These are phyloP conservation scores for Sclerotinia minor DNA, from an alignment of 2,329 filamentous ascomycete species.

Conservation along the genomic window DNA sequence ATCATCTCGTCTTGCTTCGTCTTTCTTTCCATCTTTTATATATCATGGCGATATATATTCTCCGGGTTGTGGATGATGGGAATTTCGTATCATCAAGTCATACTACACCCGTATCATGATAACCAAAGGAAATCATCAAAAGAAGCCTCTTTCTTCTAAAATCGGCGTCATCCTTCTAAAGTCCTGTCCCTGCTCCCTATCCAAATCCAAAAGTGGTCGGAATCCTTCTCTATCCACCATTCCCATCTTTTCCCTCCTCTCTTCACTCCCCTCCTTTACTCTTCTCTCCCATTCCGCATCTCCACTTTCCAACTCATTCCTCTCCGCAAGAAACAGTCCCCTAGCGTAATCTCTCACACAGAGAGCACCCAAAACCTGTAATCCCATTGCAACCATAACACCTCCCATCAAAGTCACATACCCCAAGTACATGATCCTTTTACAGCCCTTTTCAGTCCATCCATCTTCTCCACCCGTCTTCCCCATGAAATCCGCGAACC, in stretches of 20 bases:
- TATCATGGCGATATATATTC: not conserved
- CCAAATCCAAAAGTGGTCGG: not conserved
- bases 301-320: not conserved
- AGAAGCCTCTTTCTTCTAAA: not conserved
- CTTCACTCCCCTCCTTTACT: not conserved
- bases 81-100: not conserved
- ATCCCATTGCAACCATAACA: not conserved
- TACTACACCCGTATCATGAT: no score
- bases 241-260: not conserved
- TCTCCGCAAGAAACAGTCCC: slow-evolving; percentile 32
- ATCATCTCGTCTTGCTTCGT: not conserved
- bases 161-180: not conserved
- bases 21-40: not conserved
- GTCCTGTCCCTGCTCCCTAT: not conserved
- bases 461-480: not conserved
- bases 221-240: not conserved
- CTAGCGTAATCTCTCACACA: slow-evolving; percentile 26
- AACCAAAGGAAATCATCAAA: not conserved
- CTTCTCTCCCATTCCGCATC: not conserved
- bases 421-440: not conserved
- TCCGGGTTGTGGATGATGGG: not conserved
- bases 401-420: not conserved
- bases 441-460: not conserved
- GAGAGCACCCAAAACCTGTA: slow-evolving; percentile 17
- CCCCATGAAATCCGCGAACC: slow-evolving; percentile 32